Evolutionary conservation across 2,329 filamentous ascomycete species (phyloP), one percentile per base, ranked within the genome.

Genomic region (Claviceps humidiphila): DNA sequence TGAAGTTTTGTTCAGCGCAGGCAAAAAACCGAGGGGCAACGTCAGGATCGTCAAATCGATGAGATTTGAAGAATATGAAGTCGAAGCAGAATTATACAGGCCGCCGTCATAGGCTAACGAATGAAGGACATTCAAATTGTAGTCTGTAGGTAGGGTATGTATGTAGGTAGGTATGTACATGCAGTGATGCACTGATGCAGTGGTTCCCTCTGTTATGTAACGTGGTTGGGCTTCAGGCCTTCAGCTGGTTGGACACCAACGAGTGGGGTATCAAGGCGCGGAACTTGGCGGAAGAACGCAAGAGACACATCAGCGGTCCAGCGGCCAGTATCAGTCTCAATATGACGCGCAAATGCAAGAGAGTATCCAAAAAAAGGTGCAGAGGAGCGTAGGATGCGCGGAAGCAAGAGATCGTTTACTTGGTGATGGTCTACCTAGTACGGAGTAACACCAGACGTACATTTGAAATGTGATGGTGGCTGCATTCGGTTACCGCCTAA

Each of bases 171-270:
- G 16, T 16, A 39, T 5, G 16, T 39, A 39, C 20, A 22, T 22
- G 20, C 20, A 22, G 2, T 20, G 20, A 20, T 20, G 20, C 20
- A 20, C 20, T 22, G 20, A n/a, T 14, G 14, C 13, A 40, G 38
- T 40, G 5, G 13, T 46, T 34, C n/a, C 16, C 5, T n/a, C 3
- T 13, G 22, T n/a, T 22, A 22, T 24, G 46, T 22, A 44, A 52
- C 51, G 45, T 24, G 39, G 45, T 48, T 48, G 51, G 51, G 51
- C 40, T 52, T 39, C 38, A 37, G 51, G 51, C 44, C 40, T 52
- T 39, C 38, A 37, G 37, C 44, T 37, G 22, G 38, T 30, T 41
- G 45, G 17, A 48, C 46, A 24, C 24, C 16, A 44, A 24, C 41
- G 26, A 24, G 51, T 47, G 45, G 51, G 51, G 45, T 16, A 22